These are phyloP conservation scores for Sextonia rubra DNA, from an alignment of 164 flowering plant species.

Conservation along the genomic window DNA sequence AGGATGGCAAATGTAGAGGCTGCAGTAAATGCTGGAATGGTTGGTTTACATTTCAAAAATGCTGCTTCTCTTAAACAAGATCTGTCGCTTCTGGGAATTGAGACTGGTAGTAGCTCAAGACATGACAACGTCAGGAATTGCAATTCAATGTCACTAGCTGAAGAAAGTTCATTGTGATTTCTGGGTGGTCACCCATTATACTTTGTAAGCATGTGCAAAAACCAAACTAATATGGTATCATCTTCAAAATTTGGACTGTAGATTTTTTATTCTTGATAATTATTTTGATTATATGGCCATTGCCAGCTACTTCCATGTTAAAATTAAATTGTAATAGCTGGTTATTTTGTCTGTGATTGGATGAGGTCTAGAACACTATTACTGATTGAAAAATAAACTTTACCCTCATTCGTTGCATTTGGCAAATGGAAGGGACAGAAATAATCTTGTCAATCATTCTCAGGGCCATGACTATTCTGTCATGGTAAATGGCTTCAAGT, in stretches of 20 bases:
- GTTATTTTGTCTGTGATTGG: not conserved
- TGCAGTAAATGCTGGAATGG: constrained; percentile 60
- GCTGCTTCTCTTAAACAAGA: constrained; percentile 48
- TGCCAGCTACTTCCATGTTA: not conserved
- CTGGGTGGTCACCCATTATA: not conserved
- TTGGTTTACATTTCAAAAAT: constrained; percentile 65
- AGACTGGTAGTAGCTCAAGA: not conserved
- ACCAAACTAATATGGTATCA: not conserved
- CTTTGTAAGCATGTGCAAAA: not conserved
- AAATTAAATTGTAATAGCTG: not conserved
- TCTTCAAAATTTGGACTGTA: too few species aligned
- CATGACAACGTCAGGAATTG: not conserved
- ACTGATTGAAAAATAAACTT: too few species aligned
- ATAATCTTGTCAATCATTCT: not conserved
- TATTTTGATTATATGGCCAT: not conserved
- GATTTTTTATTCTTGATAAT: not conserved
- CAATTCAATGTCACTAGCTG: not conserved
- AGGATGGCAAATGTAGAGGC: constrained; percentile 69
- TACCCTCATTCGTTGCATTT: too few species aligned
- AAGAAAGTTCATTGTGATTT: not conserved
- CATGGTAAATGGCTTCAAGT: not conserved
- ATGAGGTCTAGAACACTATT: too few species aligned
- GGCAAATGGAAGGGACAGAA: not conserved
- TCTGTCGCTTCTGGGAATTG: constrained; percentile 40
- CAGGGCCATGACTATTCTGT: not conserved